Evolutionary conservation across 2,329 filamentous ascomycete genomes (phyloP).

Genomic region (Trichoderma koningii): DNA sequence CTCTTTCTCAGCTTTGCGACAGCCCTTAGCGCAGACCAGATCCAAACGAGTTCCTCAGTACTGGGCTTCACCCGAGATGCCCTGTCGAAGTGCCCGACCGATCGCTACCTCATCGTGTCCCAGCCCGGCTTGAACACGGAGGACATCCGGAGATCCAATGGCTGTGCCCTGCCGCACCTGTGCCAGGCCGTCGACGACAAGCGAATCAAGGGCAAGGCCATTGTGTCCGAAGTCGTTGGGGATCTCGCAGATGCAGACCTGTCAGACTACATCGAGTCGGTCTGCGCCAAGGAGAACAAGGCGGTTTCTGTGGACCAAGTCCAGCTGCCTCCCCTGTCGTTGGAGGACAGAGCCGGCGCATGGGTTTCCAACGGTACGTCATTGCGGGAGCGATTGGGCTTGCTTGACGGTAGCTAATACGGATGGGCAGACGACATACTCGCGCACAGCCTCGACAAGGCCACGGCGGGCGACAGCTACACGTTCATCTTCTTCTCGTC

Average conservation of each 20-base stretch:
- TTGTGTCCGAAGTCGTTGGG: slow-evolving; percentile 62
- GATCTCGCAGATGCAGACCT: slow-evolving; percentile 48
- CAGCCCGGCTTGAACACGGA: slow-evolving; percentile 72
- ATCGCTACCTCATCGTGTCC: slow-evolving; percentile 74
- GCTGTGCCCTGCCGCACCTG: slow-evolving; percentile 57
- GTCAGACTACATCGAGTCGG: slow-evolving; percentile 47
- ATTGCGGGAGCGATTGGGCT: neutral
- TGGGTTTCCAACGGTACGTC: slow-evolving; percentile 50
- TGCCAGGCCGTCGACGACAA: slow-evolving; percentile 44
- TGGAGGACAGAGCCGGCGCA: slow-evolving; percentile 46
- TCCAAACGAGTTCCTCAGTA: slow-evolving; percentile 53
- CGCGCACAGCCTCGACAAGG: slow-evolving; percentile 49
- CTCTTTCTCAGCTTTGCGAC: slow-evolving; percentile 39
- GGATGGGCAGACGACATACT: slow-evolving; percentile 51
- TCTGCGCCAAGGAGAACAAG: slow-evolving; percentile 48
- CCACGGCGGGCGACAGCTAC: slow-evolving; percentile 53
- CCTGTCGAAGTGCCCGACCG: slow-evolving; percentile 69
- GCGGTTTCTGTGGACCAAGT: slow-evolving; percentile 45
- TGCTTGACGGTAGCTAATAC: neutral
- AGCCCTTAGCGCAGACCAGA: slow-evolving; percentile 42
- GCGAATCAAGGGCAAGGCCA: slow-evolving; percentile 45
- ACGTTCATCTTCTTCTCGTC: slow-evolving; percentile 77
- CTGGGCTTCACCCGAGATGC: slow-evolving; percentile 49
- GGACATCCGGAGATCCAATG: slow-evolving; percentile 61
- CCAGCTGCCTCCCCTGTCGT: slow-evolving; percentile 46